Evolutionary conservation across 345 rosid genomes (phyloP), one percentile per base, ranked within the genome.

Genomic region (Pseudoturritis turrita): DNA sequence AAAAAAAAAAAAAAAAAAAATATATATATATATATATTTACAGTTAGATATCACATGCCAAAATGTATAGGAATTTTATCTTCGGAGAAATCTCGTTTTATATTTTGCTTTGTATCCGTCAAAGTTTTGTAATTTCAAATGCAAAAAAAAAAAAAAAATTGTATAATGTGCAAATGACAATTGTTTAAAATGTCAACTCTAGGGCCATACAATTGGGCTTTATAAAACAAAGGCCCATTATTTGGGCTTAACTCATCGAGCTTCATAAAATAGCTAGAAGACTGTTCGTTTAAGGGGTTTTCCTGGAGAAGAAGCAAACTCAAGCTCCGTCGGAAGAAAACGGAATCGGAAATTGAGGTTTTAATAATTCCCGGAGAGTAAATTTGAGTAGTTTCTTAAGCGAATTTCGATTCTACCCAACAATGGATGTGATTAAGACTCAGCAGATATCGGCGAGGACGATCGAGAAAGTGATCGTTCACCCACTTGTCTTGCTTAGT

Each of bases 401-500:
- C 47, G n/a, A 62, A 21, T 52, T 52, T 31, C 10, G 29, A 65
- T 45, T 47, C 5, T 5, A 33, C 18, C 28, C 12, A 52, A 18
- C 46, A 14, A 93, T 93, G 97, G 96, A 93, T 54, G 97, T 89
- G 76, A 84, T 93, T 23, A 93, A 93, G 78, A 83, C 97, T 49
- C 94, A 90, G 81, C 94, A 93, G 70, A 76, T 93, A 39, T 76
- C 83, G 2, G 69, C 88, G 35, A 82, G 87, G 62, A 86, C 96
- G 31, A 83, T 93, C 8, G 96, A 88, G 87, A 93, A 90, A 70
- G 98, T 90, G 79, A 73, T 93, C 40, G 96, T 93, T 44, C 98
- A 93, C 52, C 98, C 98, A 5, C 88, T 90, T 13, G 98, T 93
- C 36, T 88, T 93, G 18, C 90, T 93, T 18, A 93, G 97, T 81